Conservation (phyloP, 2,329 filamentous ascomycete species). For the Periconia sp. region DNA sequence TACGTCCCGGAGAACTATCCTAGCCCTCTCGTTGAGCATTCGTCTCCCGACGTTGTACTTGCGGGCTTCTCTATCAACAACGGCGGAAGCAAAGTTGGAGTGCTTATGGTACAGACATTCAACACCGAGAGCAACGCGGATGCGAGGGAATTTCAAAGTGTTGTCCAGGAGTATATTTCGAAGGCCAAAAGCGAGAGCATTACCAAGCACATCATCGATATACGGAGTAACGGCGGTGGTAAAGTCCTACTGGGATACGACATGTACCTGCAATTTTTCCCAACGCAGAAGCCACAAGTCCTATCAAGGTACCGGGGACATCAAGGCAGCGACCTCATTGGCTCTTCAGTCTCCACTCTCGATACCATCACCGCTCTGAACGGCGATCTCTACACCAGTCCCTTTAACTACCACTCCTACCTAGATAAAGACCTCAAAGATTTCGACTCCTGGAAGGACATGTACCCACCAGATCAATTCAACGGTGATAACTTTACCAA, state of each 20-base stretch:
- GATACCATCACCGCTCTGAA: conserved; percentile 17
- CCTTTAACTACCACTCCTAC: conserved; percentile 45
- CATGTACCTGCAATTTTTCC: conserved; percentile 62
- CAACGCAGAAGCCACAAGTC: conserved; percentile 50
- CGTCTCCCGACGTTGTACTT: conserved; percentile 38
- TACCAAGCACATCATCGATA: conserved; percentile 67
- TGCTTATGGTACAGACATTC: conserved; percentile 54
- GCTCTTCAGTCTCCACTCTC: conserved; percentile 26
- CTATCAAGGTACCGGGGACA: conserved; percentile 56
- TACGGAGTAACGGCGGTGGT: conserved; percentile 68
- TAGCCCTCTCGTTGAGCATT: conserved; percentile 41
- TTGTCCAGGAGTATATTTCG: conserved; percentile 53
- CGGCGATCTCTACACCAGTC: conserved; percentile 33
- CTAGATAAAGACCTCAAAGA: conserved; percentile 27
- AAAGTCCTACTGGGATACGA: conserved; percentile 48
- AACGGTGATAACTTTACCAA: conserved; percentile 46
- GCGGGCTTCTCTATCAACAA: conserved; percentile 55
- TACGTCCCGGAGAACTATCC: conserved; percentile 44
- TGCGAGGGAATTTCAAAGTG: conserved; percentile 43
- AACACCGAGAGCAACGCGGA: conserved; percentile 28
- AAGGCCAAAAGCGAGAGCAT: conserved; percentile 57
- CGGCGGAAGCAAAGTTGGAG: conserved; percentile 51
- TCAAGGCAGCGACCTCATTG: conserved; percentile 37
- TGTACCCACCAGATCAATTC: conserved; percentile 43
- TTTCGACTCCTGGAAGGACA: conserved; percentile 44